A percentile compares a stretch with the other conserved stretches of the same genome.
Conservation (phyloP, 1,284 basidiomycete genomes). For the Ustilago shanxiensis region DNA sequence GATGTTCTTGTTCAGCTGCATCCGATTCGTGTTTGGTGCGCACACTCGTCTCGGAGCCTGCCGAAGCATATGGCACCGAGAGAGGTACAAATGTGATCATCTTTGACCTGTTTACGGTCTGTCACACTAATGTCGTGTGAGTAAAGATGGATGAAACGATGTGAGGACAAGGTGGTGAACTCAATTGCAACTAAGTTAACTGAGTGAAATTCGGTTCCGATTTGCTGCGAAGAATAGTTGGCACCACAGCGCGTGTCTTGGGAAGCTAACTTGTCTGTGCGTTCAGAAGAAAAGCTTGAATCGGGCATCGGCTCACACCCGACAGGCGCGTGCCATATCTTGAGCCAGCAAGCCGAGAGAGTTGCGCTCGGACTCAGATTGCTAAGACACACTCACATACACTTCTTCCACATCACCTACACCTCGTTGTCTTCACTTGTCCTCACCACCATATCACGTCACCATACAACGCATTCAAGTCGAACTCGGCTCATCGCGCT, state of each 20-base stretch:
- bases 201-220: slow-evolving; percentile 16
- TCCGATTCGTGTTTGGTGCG: slow-evolving; percentile 45
- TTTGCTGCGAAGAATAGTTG: background rate
- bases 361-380: slow-evolving; percentile 22
- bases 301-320: slow-evolving; percentile 12
- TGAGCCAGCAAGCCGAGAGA: slow-evolving; percentile 2
- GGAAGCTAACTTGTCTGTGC: slow-evolving; percentile 3
- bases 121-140: background rate
- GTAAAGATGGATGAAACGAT: background rate
- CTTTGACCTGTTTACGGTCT: background rate
- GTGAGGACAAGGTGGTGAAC: background rate
- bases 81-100: slow-evolving; percentile 64
- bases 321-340: slow-evolving; percentile 6
- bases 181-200: slow-evolving; percentile 4
- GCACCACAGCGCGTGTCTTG: background rate
- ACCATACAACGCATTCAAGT: too few species aligned
- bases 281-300: slow-evolving; percentile 9
- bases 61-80: slow-evolving; percentile 54
- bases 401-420: background rate
- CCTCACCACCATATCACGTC: slow-evolving; percentile 6
- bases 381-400: too few species aligned
- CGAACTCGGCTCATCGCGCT: too few species aligned
- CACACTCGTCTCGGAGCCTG: slow-evolving; percentile 19
- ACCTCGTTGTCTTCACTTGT: slow-evolving; percentile 4
- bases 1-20: slow-evolving; percentile 47